Evolutionary conservation across 352 stramenopile genomes (phyloP).

Genomic region (Globisporangium yorkense): DNA sequence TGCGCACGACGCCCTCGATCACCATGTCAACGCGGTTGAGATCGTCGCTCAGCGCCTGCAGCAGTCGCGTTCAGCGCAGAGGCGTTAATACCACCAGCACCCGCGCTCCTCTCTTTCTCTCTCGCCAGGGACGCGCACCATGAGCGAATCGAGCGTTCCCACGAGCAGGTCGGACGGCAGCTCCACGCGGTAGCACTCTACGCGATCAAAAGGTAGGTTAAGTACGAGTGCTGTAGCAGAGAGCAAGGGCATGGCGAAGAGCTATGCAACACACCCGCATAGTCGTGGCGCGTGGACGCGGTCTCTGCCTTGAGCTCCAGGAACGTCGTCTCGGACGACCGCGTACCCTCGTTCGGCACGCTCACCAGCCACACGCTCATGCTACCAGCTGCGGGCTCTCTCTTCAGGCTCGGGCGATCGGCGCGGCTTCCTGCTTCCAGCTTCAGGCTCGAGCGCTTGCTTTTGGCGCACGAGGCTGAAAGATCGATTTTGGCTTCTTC

Average conservation of each 20-base stretch:
- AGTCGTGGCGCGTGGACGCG: conserved; percentile 74
- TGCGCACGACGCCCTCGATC: conserved; percentile 94
- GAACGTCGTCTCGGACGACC: conserved; percentile 80
- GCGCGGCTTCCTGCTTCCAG: too few relatives aligned
- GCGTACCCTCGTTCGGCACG: conserved; percentile 79
- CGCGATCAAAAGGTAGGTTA: background rate
- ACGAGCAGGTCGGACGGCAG: conserved; percentile 93
- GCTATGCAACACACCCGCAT: conserved; percentile 19
- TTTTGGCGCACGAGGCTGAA: too few relatives aligned
- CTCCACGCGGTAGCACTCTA: conserved; percentile 82
- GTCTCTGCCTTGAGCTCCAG: conserved; percentile 83
- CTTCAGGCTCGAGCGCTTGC: background rate
- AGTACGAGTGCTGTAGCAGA: too few relatives aligned
- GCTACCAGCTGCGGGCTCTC: background rate
- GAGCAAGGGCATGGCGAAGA: background rate
- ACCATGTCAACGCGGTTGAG: conserved; percentile 93
- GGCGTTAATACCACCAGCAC: background rate
- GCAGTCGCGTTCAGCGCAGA: background rate
- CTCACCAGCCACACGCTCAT: conserved; percentile 73
- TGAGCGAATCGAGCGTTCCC: conserved; percentile 96
- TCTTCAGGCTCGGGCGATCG: background rate
- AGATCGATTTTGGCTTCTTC: too few relatives aligned
- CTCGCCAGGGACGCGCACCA: conserved; percentile 43
- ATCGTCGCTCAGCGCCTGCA: conserved; percentile 87
- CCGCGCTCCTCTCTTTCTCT: background rate